A percentile compares a stretch with the other conserved stretches of the same genome.
These are phyloP conservation scores for Apiospora saccharicola DNA, from an alignment of 2,329 filamentous ascomycete genomes.

Conservation along the genomic window DNA sequence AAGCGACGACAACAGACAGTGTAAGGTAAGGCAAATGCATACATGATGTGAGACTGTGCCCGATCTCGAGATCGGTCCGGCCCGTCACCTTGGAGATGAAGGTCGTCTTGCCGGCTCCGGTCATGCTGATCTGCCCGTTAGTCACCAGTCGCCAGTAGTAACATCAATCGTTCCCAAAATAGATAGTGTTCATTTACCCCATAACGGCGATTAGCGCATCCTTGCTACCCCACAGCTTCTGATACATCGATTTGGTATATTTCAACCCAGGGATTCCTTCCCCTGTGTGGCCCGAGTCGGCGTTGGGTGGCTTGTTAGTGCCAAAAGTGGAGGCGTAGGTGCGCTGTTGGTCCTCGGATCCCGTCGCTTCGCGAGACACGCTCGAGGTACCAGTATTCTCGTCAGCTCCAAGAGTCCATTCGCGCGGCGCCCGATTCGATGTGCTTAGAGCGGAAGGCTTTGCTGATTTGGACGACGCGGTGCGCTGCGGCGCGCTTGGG, in stretches of 20 bases:
- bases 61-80: conserved; percentile 41
- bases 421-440: background rate
- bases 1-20: conserved; percentile 17
- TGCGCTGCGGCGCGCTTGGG: background rate
- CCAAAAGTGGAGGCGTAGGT: conserved; percentile 6
- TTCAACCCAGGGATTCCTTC: conserved; percentile 18
- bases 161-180: background rate
- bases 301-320: conserved; percentile 4
- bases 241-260: conserved; percentile 16
- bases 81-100: conserved; percentile 46
- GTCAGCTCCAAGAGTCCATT: background rate
- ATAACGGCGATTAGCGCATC: conserved; percentile 23
- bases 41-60: conserved; percentile 45
- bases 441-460: background rate
- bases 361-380: background rate
- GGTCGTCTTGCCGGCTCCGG: conserved; percentile 47
- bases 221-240: conserved; percentile 23
- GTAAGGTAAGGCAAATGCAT: conserved; percentile 18
- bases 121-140: conserved; percentile 36
- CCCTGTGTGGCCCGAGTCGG: background rate
- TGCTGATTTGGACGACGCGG: background rate
- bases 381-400: background rate
- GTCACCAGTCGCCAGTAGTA: background rate
- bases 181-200: conserved; percentile 2
- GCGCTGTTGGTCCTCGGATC: background rate